Conservation (phyloP, 2,329 filamentous ascomycete genomes). For the Fusarium circinatum region DNA sequence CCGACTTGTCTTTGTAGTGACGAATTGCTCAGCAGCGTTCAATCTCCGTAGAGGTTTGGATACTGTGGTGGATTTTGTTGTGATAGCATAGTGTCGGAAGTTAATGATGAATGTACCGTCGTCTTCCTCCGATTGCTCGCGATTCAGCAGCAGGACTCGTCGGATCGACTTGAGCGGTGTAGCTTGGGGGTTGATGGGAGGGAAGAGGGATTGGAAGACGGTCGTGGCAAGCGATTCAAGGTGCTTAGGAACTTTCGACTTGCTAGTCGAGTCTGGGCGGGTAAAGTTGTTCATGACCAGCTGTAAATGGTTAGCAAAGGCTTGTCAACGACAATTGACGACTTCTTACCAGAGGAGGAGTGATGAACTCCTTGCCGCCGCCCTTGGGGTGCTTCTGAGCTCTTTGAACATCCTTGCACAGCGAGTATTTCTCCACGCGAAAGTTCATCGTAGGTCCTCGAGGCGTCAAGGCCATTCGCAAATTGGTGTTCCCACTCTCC, state of each 20-base stretch:
- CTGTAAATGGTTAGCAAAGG: constrained; percentile 53
- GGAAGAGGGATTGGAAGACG: constrained; percentile 95
- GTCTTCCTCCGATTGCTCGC: constrained; percentile 70
- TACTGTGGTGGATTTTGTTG: constrained; percentile 84
- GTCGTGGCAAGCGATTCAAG: constrained; percentile 93
- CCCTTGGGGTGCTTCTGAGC: constrained; percentile 85
- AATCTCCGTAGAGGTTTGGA: constrained; percentile 86
- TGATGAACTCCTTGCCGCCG: constrained; percentile 85
- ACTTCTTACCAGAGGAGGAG: constrained; percentile 76
- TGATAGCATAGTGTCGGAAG: constrained; percentile 94
- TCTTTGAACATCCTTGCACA: constrained; percentile 89
- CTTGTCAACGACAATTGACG: neutral
- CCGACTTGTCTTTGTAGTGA: constrained; percentile 67
- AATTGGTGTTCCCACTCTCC: constrained; percentile 88
- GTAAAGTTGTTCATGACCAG: constrained; percentile 99
- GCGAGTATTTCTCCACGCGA: constrained; percentile 91
- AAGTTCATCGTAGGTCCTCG: constrained; percentile 94
- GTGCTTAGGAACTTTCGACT: constrained; percentile 85
- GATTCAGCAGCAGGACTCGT: constrained; percentile 88
- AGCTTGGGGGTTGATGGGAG: constrained; percentile 90
- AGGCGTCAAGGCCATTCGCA: constrained; percentile 87
- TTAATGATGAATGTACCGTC: constrained; percentile 83
- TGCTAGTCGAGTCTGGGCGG: constrained; percentile 68
- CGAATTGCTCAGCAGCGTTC: constrained; percentile 84
- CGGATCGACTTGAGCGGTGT: constrained; percentile 93